A percentile compares a stretch with the other conserved stretches of the same genome.
These are phyloP conservation scores for Saitozyma sp. DNA, from an alignment of 768 basidiomycete species.

Conservation along the genomic window DNA sequence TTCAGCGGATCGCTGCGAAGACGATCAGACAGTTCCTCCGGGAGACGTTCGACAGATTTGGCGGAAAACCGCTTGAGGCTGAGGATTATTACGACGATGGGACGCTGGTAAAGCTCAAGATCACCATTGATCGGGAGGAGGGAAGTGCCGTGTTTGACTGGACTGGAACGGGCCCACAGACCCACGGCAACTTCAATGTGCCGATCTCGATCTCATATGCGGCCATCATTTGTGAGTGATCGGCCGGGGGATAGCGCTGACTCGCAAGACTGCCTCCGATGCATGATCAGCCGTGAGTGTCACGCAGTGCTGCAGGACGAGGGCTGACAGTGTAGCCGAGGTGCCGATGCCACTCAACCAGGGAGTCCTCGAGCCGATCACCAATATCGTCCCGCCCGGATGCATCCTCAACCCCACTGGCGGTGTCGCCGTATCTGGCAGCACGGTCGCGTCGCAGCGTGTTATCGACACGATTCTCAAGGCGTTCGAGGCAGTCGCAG, in stretches of 20 bases:
- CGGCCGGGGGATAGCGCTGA: too few relatives aligned
- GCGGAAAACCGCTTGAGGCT: conserved; percentile 60
- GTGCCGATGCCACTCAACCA: conserved; percentile 57
- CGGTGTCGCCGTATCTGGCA: conserved; percentile 88
- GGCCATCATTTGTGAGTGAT: conserved; percentile 39
- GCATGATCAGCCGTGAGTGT: conserved; percentile 25
- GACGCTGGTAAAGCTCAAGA: conserved; percentile 57
- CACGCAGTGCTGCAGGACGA: conserved; percentile 39
- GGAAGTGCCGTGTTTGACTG: conserved; percentile 88
- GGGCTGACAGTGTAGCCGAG: conserved; percentile 25
- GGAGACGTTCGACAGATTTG: conserved; percentile 65
- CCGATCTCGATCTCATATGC: conserved; percentile 36
- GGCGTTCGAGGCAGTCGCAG: conserved; percentile 89
- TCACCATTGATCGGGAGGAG: conserved; percentile 70
- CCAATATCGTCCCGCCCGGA: conserved; percentile 66
- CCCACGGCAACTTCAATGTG: conserved; percentile 50
- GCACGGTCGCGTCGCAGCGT: conserved; percentile 84
- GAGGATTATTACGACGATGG: conserved; percentile 66
- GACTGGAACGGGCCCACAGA: conserved; percentile 52
- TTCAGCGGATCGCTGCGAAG: conserved; percentile 80
- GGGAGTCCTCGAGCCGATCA: conserved; percentile 75
- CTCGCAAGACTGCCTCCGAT: conserved; percentile 7
- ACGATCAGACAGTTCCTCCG: conserved; percentile 80
- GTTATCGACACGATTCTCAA: conserved; percentile 91
- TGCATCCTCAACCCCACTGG: conserved; percentile 77